Conservation (phyloP, 208 protist genomes). For the Acanthamoeba lenticulata region DNA sequence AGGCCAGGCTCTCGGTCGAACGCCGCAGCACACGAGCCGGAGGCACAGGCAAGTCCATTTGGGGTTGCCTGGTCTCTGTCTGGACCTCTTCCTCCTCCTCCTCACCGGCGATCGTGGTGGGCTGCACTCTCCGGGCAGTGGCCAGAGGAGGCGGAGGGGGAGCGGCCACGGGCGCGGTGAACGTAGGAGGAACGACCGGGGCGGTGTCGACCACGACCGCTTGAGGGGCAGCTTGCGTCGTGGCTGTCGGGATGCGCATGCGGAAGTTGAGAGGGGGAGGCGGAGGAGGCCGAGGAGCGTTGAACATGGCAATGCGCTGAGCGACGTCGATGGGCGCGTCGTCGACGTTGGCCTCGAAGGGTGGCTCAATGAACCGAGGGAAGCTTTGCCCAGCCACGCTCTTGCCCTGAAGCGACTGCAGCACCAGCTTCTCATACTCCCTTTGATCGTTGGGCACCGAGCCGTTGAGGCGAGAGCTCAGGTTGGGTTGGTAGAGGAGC, state of each 20-base stretch:
- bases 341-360: background rate
- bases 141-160: too few species aligned
- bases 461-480: slow-evolving; percentile 29
- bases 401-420: background rate
- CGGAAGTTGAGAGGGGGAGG: background rate
- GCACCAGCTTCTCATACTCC: background rate
- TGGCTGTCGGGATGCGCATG: slow-evolving; percentile 16
- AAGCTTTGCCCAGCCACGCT: background rate
- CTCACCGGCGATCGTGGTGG: too few species aligned
- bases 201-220: background rate
- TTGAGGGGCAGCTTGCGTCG: background rate
- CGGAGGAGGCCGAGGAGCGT: background rate
- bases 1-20: too few species aligned
- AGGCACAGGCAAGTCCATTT: too few species aligned
- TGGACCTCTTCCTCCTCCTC: too few species aligned
- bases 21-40: too few species aligned
- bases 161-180: background rate
- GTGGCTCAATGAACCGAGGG: background rate
- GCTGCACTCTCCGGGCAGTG: background rate
- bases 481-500: slow-evolving; percentile 66
- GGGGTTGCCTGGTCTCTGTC: too few species aligned
- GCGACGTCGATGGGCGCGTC: background rate
- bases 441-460: background rate
- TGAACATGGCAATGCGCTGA: background rate
- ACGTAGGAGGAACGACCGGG: background rate